These are phyloP conservation scores for Globisporangium middletonii DNA, from an alignment of 352 stramenopile species.

Conservation along the genomic window DNA sequence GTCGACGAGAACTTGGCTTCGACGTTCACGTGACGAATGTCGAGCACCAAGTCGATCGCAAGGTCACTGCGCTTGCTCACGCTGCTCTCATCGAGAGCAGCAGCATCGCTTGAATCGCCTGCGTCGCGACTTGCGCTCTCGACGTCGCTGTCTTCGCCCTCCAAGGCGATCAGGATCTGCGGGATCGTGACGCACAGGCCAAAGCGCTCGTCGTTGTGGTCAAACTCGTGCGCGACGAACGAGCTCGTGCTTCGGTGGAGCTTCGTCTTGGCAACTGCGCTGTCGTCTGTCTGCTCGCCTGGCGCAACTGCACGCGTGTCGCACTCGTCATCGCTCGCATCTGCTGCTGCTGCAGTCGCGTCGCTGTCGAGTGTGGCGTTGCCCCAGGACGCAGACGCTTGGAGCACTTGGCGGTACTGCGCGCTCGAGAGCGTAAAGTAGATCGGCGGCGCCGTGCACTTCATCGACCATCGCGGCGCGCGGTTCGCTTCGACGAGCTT, in stretches of 20 bases:
- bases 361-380: conserved; percentile 10
- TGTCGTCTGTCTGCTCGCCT: not conserved
- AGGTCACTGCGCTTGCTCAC: conserved; percentile 5
- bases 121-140: not conserved
- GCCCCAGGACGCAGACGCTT: conserved; percentile 54
- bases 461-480: conserved; percentile 48
- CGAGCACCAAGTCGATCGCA: conserved; percentile 57
- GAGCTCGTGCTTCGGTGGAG: conserved; percentile 11
- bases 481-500: conserved; percentile 37
- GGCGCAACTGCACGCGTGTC: not conserved
- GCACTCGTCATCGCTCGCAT: not conserved
- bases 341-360: not conserved
- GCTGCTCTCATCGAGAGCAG: not conserved
- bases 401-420: conserved; percentile 63
- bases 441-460: conserved; percentile 62
- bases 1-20: conserved; percentile 58
- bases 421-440: conserved; percentile 62
- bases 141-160: conserved; percentile 29
- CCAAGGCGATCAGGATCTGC: conserved; percentile 56
- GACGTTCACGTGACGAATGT: conserved; percentile 50
- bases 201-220: conserved; percentile 55
- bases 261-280: not conserved
- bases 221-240: conserved; percentile 28
- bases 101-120: not conserved
- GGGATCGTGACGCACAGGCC: conserved; percentile 58